A percentile compares a stretch with the other conserved stretches of the same genome.
phyloP scores from a whole-genome alignment of 768 basidiomycete species.

The Mycena vulgaris region DNA sequence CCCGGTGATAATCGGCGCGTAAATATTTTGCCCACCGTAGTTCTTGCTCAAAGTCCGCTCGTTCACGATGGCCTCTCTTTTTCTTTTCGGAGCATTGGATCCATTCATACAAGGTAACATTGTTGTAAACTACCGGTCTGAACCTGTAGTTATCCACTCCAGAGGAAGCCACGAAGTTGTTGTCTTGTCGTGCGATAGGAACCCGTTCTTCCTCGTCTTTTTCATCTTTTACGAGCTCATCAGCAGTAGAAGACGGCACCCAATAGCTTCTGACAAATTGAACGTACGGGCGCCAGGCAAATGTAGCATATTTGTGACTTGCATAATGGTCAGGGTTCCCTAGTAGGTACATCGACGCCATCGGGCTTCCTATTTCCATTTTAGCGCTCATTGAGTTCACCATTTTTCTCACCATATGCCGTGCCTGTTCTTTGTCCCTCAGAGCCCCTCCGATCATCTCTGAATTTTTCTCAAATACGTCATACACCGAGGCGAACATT shows the following conservation, averaged over 20 bases:
- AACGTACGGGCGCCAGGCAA: neutral
- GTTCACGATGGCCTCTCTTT: neutral
- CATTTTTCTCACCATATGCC: neutral
- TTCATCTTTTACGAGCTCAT: neutral
- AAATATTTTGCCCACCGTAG: neutral
- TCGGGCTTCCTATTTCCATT: constrained; percentile 50
- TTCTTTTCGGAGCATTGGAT: neutral
- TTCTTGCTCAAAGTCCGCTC: neutral
- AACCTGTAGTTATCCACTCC: neutral
- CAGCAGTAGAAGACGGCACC: neutral
- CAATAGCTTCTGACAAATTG: neutral
- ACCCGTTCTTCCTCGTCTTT: neutral
- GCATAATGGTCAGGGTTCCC: constrained; percentile 29
- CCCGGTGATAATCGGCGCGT: neutral
- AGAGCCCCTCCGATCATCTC: neutral
- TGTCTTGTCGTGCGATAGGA: neutral
- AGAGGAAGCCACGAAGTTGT: neutral
- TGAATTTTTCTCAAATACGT: neutral
- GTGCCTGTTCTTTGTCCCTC: neutral
- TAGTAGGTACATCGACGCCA: constrained; percentile 49
- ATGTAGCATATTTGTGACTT: neutral
- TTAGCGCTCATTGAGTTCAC: constrained; percentile 24
- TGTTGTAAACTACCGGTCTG: neutral
- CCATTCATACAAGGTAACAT: neutral
- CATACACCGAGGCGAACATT: neutral